These are phyloP conservation scores for Stenogyne calaminthoides DNA, from an alignment of 305 asterid genomes.

Conservation along the genomic window DNA sequence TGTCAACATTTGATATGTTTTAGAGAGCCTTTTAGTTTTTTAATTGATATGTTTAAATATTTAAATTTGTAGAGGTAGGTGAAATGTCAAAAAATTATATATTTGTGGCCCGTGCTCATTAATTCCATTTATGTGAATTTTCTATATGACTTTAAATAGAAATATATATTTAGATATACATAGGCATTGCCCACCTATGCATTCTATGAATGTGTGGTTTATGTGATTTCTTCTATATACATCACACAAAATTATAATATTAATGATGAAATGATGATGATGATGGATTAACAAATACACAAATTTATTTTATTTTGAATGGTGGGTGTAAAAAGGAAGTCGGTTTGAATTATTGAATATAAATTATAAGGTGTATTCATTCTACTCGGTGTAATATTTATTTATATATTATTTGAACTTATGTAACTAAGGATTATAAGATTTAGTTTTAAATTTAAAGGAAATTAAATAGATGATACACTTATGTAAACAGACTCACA, in stretches of 20 bases:
- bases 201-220: not conserved
- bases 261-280: not conserved
- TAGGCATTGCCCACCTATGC: not conserved
- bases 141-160: not conserved
- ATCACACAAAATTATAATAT: not conserved
- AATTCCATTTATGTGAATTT: not conserved
- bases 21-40: too few species aligned
- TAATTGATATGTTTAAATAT: not conserved
- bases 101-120: not conserved
- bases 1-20: not conserved
- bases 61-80: not conserved
- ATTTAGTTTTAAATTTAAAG: not conserved
- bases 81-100: not conserved
- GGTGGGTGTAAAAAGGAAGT: not conserved
- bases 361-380: not conserved
- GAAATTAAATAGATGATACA: too few species aligned
- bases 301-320: not conserved
- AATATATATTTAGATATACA: not conserved
- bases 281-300: not conserved
- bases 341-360: not conserved
- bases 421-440: not conserved
- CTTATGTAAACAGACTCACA: too few species aligned
- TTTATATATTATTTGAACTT: not conserved
- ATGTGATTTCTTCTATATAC: not conserved
- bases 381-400: not conserved